Conservation (phyloP, 2,329 filamentous ascomycete genomes). For the Claviceps digitariae region DNA sequence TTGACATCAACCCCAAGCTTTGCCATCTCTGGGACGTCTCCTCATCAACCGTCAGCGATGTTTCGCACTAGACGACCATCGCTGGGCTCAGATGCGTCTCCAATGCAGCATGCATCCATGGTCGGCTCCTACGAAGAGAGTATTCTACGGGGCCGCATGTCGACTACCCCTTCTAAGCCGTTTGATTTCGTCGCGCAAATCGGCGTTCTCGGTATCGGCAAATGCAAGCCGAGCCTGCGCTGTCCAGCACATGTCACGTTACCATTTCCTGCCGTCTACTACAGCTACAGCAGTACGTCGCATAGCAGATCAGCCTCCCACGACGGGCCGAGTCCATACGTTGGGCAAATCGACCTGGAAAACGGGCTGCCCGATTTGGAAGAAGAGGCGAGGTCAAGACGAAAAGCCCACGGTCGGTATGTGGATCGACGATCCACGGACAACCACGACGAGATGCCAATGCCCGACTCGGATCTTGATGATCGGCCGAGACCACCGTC, state of each 20-base stretch:
- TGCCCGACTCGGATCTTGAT: slow-evolving; percentile 13
- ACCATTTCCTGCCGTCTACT: slow-evolving; percentile 89
- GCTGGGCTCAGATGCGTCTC: slow-evolving; percentile 57
- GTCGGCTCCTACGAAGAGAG: slow-evolving; percentile 97
- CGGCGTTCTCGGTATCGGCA: slow-evolving; percentile 76
- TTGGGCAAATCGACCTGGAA: slow-evolving; percentile 83
- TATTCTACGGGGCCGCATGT: slow-evolving; percentile 90
- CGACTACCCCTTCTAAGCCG: slow-evolving; percentile 83
- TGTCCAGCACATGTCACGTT: slow-evolving; percentile 86
- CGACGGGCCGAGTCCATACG: slow-evolving; percentile 90
- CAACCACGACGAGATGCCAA: slow-evolving; percentile 9
- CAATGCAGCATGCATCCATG: slow-evolving; percentile 83
- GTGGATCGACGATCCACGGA: slow-evolving; percentile 22
- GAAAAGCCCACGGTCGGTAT: slow-evolving; percentile 33
- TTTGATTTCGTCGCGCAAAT: slow-evolving; percentile 91
- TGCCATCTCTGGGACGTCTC: slow-evolving; percentile 25
- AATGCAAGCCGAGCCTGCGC: slow-evolving; percentile 71
- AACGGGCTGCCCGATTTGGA: slow-evolving; percentile 51
- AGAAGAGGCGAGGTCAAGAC: slow-evolving; percentile 32
- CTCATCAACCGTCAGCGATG: slow-evolving; percentile 38
- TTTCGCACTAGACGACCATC: slow-evolving; percentile 53
- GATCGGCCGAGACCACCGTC: slow-evolving; percentile 17
- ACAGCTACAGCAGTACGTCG: slow-evolving; percentile 66
- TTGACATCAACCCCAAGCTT: slow-evolving; percentile 44
- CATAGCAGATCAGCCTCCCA: slow-evolving; percentile 51